phyloP scores from a whole-genome alignment of 305 asterid species.

The Salvia sclarea region DNA sequence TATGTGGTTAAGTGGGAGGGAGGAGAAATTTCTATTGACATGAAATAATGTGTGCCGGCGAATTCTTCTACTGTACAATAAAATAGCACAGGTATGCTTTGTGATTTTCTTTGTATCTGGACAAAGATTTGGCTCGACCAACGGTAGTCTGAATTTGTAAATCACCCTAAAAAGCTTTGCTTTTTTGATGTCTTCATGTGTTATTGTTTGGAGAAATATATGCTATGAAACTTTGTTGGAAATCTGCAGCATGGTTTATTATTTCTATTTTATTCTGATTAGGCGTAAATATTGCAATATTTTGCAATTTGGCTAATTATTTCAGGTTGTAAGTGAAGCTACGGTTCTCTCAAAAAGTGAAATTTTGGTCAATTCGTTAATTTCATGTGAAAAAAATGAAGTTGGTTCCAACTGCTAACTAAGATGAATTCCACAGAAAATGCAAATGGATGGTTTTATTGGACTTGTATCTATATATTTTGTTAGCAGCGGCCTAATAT shows the following conservation, averaged over 20 bases:
- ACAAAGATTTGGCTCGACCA: conserved; percentile 9
- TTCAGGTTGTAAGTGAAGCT: neutral
- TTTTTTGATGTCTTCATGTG: neutral
- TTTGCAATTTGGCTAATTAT: neutral
- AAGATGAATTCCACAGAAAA: too few relatives aligned
- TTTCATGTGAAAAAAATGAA: neutral
- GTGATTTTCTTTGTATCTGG: conserved; percentile 12
- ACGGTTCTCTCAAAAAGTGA: neutral
- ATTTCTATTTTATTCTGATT: neutral
- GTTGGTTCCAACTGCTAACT: neutral
- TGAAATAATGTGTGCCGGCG: conserved; percentile 24
- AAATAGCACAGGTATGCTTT: conserved; percentile 14
- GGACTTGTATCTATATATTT: too few relatives aligned
- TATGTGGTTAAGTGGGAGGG: conserved; percentile 27
- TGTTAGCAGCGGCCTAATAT: too few relatives aligned
- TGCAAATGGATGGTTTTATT: neutral
- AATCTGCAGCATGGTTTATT: neutral
- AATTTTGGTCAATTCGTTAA: neutral
- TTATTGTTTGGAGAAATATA: neutral
- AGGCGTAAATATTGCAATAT: neutral
- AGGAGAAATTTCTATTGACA: conserved; percentile 6
- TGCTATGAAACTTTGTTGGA: neutral
- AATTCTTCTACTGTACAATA: conserved; percentile 27
- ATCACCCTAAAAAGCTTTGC: neutral
- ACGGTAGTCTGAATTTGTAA: neutral